Evolutionary conservation across 2,329 filamentous ascomycete genomes (phyloP), one percentile per base, ranked within the genome.

Genomic region (Aspergillus spinulosporus): DNA sequence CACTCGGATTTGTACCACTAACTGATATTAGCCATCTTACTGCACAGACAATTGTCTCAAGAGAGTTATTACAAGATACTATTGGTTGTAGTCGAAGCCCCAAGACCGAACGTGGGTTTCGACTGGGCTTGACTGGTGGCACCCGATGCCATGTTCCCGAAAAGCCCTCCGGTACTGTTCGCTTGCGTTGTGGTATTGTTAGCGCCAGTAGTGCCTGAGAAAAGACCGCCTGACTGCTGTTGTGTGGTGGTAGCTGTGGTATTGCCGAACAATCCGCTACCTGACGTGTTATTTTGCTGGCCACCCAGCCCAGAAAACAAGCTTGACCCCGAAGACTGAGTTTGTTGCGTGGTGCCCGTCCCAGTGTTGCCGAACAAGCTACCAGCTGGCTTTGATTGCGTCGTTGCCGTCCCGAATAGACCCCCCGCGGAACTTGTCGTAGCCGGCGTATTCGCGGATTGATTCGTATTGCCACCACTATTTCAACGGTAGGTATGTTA

Each of bases 71-170:
- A 75, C 73, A 75, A 72, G 36, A 74, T 64, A 31, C 66, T 42
- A 12, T 67, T 64, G 37, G 64, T 61, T 9, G 63, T 62, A 12
- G 68, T 66, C 51, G 71, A 64, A 29, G 21, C 21, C 21, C 58
- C 68, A n/a, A 71, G 51, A 5, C 70, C 66, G 51, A 76, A 73
- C 9, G 69, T 50, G 15, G 73, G 68, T 54, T 74, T 73, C 34
- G 66, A 56, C 52, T 74, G 72, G 26, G 64, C 64, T 57, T 75
- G 74, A 43, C 63, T 62, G 1, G 68, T 63, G 6, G 70, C 59
- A 15, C 40, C 56, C 31, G 62, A 62, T 43, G 62, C 65, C 9
- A 47, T 9, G 15, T 53, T 53, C 26, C 72, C 71, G 49, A 76
- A 76, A 9, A 75, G 44, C 4, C 71, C 68, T 14, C 65, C 64